Evolutionary conservation across 345 rosid genomes (phyloP).

Genomic region (Heritiera littoralis): DNA sequence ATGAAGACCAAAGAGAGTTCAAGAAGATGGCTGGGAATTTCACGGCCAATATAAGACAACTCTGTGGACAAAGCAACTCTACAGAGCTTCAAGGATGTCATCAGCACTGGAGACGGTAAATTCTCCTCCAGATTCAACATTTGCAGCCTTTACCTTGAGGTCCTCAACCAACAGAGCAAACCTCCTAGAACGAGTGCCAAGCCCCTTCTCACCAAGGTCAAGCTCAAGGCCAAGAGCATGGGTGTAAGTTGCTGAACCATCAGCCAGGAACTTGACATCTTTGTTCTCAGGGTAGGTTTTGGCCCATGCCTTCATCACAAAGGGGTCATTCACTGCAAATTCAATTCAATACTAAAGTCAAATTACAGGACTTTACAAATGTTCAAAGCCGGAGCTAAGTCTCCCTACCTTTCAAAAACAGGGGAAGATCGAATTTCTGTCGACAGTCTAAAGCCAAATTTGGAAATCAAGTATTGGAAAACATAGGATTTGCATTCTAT

Average conservation of each 20-base stretch:
- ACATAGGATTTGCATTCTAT: not conserved
- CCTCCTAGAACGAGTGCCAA: constrained; percentile 84
- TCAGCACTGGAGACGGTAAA: constrained; percentile 87
- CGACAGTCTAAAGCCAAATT: not conserved
- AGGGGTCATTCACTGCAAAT: constrained; percentile 85
- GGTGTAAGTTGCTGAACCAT: constrained; percentile 86
- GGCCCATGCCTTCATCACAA: constrained; percentile 98
- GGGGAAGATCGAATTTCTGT: not conserved
- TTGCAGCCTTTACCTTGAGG: constrained; percentile 91
- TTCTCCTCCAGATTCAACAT: constrained; percentile 87
- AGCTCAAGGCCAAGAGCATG: constrained; percentile 91
- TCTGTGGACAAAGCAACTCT: constrained; percentile 6
- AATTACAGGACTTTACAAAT: not conserved
- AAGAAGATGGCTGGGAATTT: not conserved
- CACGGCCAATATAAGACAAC: not conserved
- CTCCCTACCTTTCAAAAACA: constrained; percentile 5
- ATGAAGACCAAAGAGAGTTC: not conserved
- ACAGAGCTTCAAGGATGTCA: constrained; percentile 79
- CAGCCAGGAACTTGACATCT: constrained; percentile 86
- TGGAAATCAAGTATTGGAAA: not conserved
- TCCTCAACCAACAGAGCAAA: constrained; percentile 81
- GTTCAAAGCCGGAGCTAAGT: not conserved
- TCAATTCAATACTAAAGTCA: constrained; percentile 2
- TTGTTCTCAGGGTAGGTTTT: constrained; percentile 92
- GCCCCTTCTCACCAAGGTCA: constrained; percentile 81